Evolutionary conservation across 768 basidiomycete genomes (phyloP).

Genomic region (Holtermannia corniformis): DNA sequence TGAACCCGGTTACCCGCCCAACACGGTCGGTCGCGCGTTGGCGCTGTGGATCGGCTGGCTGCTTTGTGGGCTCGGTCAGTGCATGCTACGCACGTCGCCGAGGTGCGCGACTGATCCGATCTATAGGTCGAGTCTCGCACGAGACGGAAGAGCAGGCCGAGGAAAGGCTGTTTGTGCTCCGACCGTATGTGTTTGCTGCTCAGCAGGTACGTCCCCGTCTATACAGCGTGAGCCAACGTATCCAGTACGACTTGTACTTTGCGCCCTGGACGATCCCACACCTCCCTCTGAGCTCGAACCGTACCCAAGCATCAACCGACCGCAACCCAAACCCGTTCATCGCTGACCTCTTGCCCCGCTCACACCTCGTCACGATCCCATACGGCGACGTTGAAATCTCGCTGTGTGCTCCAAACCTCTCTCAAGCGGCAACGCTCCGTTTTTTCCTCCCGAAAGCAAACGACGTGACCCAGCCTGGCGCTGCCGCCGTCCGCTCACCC

Average conservation of each 20-base stretch:
- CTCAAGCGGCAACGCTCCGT: conserved; percentile 42
- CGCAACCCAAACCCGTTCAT: conserved; percentile 28
- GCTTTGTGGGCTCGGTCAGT: conserved; percentile 15
- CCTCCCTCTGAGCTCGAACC: conserved; percentile 30
- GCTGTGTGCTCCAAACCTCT: conserved; percentile 39
- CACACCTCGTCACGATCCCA: conserved; percentile 23
- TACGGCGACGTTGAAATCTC: conserved; percentile 36
- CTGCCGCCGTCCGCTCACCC: conserved; percentile 11
- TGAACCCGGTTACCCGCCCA: conserved; percentile 39
- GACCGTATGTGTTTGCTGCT: conserved; percentile 44
- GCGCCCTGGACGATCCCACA: conserved; percentile 41
- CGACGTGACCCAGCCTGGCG: conserved; percentile 3
- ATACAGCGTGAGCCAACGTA: too few relatives aligned
- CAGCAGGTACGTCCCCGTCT: too few relatives aligned
- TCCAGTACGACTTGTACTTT: conserved; percentile 40
- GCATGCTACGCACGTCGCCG: conserved; percentile 48
- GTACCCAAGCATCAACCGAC: neutral
- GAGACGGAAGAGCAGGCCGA: conserved; percentile 34
- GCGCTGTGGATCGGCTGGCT: conserved; percentile 41
- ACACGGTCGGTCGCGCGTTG: conserved; percentile 34
- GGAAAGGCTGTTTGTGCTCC: conserved; percentile 42
- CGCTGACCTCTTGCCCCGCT: conserved; percentile 38
- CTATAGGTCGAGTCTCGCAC: conserved; percentile 9
- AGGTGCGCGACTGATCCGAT: conserved; percentile 62
- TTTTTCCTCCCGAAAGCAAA: conserved; percentile 32